These are phyloP conservation scores for Stachybotrys echinatus DNA, from an alignment of 2,329 filamentous ascomycete genomes.

Conservation along the genomic window DNA sequence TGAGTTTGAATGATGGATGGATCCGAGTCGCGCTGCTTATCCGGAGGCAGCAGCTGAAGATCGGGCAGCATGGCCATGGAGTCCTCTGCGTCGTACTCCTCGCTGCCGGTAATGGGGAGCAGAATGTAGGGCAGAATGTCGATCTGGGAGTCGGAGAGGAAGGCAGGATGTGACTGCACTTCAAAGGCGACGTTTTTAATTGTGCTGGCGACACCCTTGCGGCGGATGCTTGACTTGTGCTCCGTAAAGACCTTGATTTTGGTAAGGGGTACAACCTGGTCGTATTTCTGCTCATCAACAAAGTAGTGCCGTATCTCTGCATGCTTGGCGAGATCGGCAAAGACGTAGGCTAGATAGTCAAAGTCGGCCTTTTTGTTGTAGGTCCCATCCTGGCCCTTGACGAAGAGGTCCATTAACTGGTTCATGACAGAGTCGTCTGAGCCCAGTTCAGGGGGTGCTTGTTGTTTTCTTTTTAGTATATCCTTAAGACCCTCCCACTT, in stretches of 20 bases:
- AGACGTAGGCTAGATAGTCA: constrained; percentile 90
- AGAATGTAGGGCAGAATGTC: constrained; percentile 86
- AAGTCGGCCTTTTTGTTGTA: constrained; percentile 85
- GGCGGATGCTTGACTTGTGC: constrained; percentile 73
- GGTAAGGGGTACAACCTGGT: constrained; percentile 78
- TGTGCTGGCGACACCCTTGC: constrained; percentile 91
- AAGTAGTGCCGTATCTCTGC: constrained; percentile 71
- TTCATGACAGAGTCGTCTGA: constrained; percentile 73
- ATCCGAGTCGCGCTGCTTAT: constrained; percentile 82
- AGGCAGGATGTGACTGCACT: constrained; percentile 61
- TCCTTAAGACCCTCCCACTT: constrained; percentile 72
- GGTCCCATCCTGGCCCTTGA: constrained; percentile 76
- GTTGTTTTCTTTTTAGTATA: constrained; percentile 63
- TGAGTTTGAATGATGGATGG: constrained; percentile 75
- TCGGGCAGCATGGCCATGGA: constrained; percentile 82
- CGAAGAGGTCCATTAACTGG: constrained; percentile 92
- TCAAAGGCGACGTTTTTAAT: constrained; percentile 95
- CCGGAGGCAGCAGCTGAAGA: constrained; percentile 80
- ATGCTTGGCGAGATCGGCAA: constrained; percentile 87
- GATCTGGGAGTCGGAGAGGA: constrained; percentile 67
- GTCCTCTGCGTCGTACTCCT: constrained; percentile 86
- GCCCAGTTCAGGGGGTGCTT: constrained; percentile 62
- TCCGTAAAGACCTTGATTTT: constrained; percentile 95
- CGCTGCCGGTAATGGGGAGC: constrained; percentile 79
- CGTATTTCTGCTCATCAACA: constrained; percentile 67